Base-by-base conservation (phyloP, 129 eudicot genomes). In the Arctium minus region DNA sequence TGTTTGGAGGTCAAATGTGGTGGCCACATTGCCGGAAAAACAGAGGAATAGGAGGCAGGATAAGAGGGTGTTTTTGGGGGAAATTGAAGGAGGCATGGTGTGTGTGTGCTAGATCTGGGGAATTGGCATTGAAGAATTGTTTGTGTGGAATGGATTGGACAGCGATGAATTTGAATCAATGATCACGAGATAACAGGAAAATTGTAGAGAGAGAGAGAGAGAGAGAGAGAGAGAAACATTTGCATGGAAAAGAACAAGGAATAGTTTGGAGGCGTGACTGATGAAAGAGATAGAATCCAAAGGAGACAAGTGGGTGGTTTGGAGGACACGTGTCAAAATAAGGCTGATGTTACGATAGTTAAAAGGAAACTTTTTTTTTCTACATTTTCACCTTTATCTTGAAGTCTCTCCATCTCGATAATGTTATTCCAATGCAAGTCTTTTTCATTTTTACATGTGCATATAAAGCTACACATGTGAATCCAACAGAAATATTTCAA, bases 1-100 rank as follows among this genome's bases (percentile, higher is more conserved):
- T 1, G 97, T 91, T 2, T 90, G 91, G 29, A 92, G 92, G 87
- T 94, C 98, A 70, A 94, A 94, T 4, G 83, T 68, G 8, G 44
- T 73, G 35, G 81, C 78, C 31, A 40, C 89, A 82, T 82, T 74
- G 83, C 88, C 76, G 86, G 80, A 46, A 72, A 70, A 81, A 72
- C 75, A 46, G 79, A 65, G 70, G 77, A 82, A 74, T 9, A 86
- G 33, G n/a, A 86, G 70, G 18, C 79, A 68, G 37, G 2, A 36
- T 15, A 46, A 15, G 40, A 56, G 31, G 60, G 71, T 70, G 62
- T 39, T 64, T 12, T 27, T 31, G 80, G 46, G 38, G 85, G 78
- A 50, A 37, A 78, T 31, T 12, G 18, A n/a, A 32, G 32, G 29
- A 84, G 70, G 71, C 82, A 40, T 80, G 74, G 22, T 72, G 38